Percentiles rank a stretch among this genome's conserved stretches.
Conservation (phyloP, 2,329 filamentous ascomycete genomes). For the Xylaria sp. region DNA sequence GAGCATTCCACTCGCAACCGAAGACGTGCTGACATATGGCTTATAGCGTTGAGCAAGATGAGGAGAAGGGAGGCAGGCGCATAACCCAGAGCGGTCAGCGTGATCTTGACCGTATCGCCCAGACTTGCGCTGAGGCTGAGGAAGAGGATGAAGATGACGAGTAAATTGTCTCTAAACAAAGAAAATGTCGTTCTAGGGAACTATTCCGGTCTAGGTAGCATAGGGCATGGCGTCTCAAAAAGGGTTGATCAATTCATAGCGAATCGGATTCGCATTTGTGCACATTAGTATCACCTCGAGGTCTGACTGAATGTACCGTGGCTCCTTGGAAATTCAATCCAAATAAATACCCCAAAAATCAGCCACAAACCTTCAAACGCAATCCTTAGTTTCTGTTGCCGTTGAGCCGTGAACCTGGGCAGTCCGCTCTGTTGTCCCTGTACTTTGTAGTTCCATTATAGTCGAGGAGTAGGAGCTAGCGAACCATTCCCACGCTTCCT, state of each 20-base stretch:
- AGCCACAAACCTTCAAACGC: background rate
- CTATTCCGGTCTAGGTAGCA: constrained; percentile 40
- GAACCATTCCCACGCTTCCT: too few relatives aligned
- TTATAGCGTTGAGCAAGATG: constrained; percentile 96
- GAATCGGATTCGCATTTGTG: constrained; percentile 29
- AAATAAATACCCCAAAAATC: background rate
- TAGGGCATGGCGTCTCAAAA: constrained; percentile 44
- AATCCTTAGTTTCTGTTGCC: background rate
- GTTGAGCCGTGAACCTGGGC: background rate
- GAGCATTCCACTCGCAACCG: too few relatives aligned
- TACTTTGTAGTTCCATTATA: too few relatives aligned
- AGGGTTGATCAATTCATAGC: constrained; percentile 37
- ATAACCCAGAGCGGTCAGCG: constrained; percentile 90
- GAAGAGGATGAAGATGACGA: constrained; percentile 69
- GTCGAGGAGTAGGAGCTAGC: too few relatives aligned
- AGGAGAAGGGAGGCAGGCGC: constrained; percentile 97
- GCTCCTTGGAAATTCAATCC: background rate
- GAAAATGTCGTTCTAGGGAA: constrained; percentile 17
- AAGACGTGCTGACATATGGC: too few relatives aligned
- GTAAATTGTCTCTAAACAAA: constrained; percentile 54
- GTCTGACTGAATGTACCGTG: background rate
- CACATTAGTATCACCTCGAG: constrained; percentile 9
- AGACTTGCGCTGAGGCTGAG: constrained; percentile 77
- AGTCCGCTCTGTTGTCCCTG: too few relatives aligned
- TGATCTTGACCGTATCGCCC: constrained; percentile 96